Percentiles rank a stretch among this genome's conserved stretches.
phyloP scores from a whole-genome alignment of 2,329 filamentous ascomycete genomes.

The Elsinoe australis region DNA sequence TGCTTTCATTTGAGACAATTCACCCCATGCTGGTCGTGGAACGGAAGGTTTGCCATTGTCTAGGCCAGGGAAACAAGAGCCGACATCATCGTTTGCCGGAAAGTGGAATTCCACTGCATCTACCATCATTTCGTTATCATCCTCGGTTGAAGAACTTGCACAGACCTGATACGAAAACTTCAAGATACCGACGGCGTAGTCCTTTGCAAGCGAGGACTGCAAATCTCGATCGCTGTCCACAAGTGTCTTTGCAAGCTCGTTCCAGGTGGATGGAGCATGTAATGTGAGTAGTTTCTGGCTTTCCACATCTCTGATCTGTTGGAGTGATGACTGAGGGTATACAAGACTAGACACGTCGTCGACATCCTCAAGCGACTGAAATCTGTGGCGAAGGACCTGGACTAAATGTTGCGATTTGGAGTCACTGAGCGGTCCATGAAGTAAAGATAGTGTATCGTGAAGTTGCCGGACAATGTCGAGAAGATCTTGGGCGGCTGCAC shows the following conservation, averaged over 20 bases:
- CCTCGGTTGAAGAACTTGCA: too few species aligned
- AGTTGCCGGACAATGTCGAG: conserved; percentile 43
- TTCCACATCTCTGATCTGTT: background rate
- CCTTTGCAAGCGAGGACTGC: background rate
- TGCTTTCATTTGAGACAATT: conserved; percentile 26
- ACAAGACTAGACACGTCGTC: background rate
- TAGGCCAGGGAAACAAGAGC: conserved; percentile 29
- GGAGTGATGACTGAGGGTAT: conserved; percentile 10
- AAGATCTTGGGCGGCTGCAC: conserved; percentile 46
- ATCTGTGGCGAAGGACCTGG: conserved; percentile 33
- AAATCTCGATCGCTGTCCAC: background rate
- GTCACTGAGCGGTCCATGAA: conserved; percentile 44
- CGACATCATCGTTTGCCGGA: conserved; percentile 21
- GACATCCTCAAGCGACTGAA: background rate
- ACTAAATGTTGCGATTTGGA: conserved; percentile 46
- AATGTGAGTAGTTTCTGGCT: background rate
- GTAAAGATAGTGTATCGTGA: conserved; percentile 48
- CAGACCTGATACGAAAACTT: too few species aligned
- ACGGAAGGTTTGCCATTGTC: conserved; percentile 27
- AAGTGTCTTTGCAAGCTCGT: background rate
- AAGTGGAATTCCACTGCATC: conserved; percentile 6
- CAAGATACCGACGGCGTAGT: background rate
- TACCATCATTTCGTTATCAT: conserved; percentile 9
- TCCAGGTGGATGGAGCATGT: background rate
- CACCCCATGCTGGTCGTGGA: conserved; percentile 17